A percentile compares a stretch with the other conserved stretches of the same genome.
Evolutionary conservation across 1,284 basidiomycete genomes (phyloP).

Genomic region (Ganoderma meredithae): DNA sequence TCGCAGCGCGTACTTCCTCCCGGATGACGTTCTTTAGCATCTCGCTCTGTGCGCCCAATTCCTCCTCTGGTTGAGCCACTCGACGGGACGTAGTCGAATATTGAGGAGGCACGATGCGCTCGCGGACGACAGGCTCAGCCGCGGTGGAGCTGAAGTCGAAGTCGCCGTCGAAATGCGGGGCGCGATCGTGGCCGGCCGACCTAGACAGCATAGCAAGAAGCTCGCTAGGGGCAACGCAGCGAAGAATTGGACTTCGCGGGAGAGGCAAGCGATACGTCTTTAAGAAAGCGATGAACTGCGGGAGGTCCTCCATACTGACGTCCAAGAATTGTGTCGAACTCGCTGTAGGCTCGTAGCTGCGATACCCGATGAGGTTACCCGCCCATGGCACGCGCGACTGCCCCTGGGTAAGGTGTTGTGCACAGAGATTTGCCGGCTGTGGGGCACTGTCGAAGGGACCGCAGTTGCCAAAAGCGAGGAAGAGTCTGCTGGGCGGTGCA

Average conservation of each 20-base stretch:
- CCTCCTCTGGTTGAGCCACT: background rate
- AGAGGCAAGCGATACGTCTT: background rate
- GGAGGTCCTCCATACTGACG: conserved; percentile 18
- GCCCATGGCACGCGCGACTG: conserved; percentile 10
- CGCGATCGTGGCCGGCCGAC: background rate
- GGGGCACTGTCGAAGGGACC: conserved; percentile 9
- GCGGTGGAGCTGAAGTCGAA: background rate
- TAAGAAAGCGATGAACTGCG: conserved; percentile 15
- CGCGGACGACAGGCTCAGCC: background rate
- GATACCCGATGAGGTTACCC: conserved; percentile 20
- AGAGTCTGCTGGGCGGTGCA: conserved; percentile 15
- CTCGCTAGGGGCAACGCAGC: background rate
- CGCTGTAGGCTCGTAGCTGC: conserved; percentile 14
- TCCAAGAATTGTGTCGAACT: conserved; percentile 20
- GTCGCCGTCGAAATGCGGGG: background rate
- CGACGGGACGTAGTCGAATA: background rate
- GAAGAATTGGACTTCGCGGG: background rate
- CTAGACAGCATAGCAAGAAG: background rate
- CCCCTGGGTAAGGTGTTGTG: conserved; percentile 7
- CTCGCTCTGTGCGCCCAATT: background rate
- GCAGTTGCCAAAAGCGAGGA: conserved; percentile 17
- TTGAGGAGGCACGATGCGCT: background rate
- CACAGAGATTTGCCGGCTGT: conserved; percentile 14
- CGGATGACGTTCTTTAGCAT: background rate
- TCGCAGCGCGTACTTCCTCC: background rate